Evolutionary conservation across 1,284 basidiomycete species (phyloP), one percentile per base, ranked within the genome.

Genomic region (Caloboletus firmus): DNA sequence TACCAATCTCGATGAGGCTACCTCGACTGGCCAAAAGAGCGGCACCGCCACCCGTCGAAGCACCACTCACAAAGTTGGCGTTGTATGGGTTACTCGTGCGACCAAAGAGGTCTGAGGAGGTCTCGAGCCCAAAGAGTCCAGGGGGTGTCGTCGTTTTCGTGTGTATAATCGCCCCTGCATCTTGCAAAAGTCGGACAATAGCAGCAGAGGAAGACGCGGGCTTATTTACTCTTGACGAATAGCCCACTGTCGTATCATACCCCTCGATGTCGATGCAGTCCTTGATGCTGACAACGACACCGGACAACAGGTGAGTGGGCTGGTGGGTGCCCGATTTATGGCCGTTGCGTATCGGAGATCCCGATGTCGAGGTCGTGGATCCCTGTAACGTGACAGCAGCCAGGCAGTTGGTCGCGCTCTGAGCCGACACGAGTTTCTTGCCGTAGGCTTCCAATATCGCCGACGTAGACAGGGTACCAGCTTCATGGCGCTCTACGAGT

Each of bases 121-220:
- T 80, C 57, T 85, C 83, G 58, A 82, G 78, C 4, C 75, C 72
- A 20, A 85, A 57, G 48, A 85, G 72, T 10, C 81, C 82, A 51
- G 80, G 76, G 0, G 68, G 66, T 11, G 60, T 64, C 47, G 80
- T 80, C 18, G 82, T 85, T 63, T 84, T 84, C 63, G 72, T 78
- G 58, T 80, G 77, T 0, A 74, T 66, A 17, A 83, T 74, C 0
- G 77, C 83, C 0, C 83, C 83, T 0, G 74, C 76, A 17, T 72
- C 63, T 41, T 72, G 72, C 43, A 78, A 69, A 18, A 80, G 70
- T 36, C 71, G 68, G 24, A 80, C 78, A 12, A 83, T 74, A 2
- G 73, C 63, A 8, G 72, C 69, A 8, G 74, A 71, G 0, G 67
- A 59, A 5, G 57, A 42, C 0, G 70, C 71, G 0, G 79, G 79